These are phyloP conservation scores for Pestalotiopsis sp. DNA, from an alignment of 2,329 filamentous ascomycete species.

Conservation along the genomic window DNA sequence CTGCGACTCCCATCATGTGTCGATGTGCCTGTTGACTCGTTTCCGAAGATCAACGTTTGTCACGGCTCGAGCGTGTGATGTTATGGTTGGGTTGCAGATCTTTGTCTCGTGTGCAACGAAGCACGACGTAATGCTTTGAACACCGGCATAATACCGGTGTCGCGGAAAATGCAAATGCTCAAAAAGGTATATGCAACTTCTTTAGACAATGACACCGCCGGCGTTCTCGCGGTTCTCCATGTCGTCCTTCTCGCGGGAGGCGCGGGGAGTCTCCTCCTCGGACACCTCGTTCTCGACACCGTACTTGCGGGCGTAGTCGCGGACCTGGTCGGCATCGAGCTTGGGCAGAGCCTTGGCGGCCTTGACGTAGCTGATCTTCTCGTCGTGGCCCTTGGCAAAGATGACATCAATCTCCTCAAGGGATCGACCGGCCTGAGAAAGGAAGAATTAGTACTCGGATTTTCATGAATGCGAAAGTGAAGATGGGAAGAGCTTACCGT, in stretches of 20 bases:
- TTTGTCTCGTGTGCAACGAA: too few relatives aligned
- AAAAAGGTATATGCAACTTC: too few relatives aligned
- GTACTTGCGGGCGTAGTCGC: slow-evolving; percentile 45
- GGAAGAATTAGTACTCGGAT: not conserved
- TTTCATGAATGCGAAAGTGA: not conserved
- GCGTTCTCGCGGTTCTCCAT: not conserved
- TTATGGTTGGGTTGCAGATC: too few relatives aligned
- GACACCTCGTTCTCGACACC: slow-evolving; percentile 25
- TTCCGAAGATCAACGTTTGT: too few relatives aligned
- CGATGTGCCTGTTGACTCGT: too few relatives aligned
- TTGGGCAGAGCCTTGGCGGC: slow-evolving; percentile 60
- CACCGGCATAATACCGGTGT: too few relatives aligned
- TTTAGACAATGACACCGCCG: not conserved
- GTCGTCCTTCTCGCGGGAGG: not conserved
- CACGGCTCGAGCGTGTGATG: too few relatives aligned
- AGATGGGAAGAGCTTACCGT: slow-evolving; percentile 28
- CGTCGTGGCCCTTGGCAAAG: slow-evolving; percentile 59
- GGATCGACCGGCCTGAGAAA: slow-evolving; percentile 38
- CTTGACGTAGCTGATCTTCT: slow-evolving; percentile 62
- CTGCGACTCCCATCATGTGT: too few relatives aligned
- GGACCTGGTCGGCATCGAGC: slow-evolving; percentile 53
- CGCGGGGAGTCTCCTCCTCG: not conserved
- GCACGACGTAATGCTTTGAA: too few relatives aligned
- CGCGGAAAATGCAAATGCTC: too few relatives aligned
- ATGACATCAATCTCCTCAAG: slow-evolving; percentile 62